phyloP scores from a whole-genome alignment of 768 basidiomycete species.

The Lactifluus pinguis region DNA sequence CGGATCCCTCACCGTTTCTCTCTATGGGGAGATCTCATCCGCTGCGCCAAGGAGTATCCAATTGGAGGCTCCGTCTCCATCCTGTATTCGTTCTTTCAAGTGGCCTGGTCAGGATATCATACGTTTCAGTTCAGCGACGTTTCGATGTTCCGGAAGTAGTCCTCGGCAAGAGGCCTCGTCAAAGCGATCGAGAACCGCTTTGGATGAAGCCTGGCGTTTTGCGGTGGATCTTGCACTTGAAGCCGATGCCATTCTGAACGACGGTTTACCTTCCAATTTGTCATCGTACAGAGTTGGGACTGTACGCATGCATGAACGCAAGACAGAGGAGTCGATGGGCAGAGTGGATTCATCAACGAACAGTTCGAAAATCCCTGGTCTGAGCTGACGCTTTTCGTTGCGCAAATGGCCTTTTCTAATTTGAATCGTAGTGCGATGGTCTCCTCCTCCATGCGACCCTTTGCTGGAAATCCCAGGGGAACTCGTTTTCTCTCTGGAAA shows the following conservation, averaged over 20 bases:
- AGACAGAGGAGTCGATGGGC: neutral
- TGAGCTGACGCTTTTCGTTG: conserved; percentile 17
- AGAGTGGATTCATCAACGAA: neutral
- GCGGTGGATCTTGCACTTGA: conserved; percentile 18
- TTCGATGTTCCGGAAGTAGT: neutral
- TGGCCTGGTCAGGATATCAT: conserved; percentile 26
- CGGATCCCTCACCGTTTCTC: conserved; percentile 25
- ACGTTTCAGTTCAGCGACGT: conserved; percentile 38
- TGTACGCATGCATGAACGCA: neutral
- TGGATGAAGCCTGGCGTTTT: conserved; percentile 15
- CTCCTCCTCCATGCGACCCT: conserved; percentile 36
- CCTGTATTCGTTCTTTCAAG: conserved; percentile 35
- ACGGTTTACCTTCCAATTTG: conserved; percentile 17
- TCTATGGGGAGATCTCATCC: conserved; percentile 25
- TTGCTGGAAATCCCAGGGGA: conserved; percentile 58
- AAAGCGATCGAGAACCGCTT: conserved; percentile 12
- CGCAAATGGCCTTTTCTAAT: conserved; percentile 12
- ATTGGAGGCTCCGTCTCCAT: conserved; percentile 28
- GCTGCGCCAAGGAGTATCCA: conserved; percentile 20
- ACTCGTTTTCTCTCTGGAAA: conserved; percentile 45
- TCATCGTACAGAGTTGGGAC: conserved; percentile 12
- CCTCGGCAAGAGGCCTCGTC: neutral
- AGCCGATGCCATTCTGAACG: conserved; percentile 13
- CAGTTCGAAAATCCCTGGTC: neutral
- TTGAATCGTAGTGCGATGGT: conserved; percentile 23